Evolutionary conservation across 352 stramenopile species (phyloP).

Genomic region (Globisporangium cylindrosporum): DNA sequence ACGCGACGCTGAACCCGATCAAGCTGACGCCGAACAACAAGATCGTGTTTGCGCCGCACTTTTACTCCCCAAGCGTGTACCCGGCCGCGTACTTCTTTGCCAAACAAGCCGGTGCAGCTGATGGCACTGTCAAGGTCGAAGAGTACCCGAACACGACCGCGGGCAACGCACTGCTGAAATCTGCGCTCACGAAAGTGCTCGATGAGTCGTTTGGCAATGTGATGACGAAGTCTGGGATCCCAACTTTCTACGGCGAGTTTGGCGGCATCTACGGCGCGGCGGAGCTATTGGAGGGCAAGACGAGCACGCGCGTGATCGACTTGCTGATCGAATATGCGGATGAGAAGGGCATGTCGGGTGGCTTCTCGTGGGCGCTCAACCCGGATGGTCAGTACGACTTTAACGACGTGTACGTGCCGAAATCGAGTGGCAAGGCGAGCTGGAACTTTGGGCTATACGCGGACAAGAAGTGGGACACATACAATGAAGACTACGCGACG

Average conservation of each 20-base stretch:
- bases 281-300: slow-evolving; percentile 52
- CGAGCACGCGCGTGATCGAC: slow-evolving; percentile 72
- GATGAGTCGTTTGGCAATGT: slow-evolving; percentile 65
- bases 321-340: slow-evolving; percentile 69
- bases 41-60: slow-evolving; percentile 78
- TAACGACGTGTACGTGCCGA: slow-evolving; percentile 64
- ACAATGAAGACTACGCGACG: slow-evolving; percentile 70
- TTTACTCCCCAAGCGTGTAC: slow-evolving; percentile 80
- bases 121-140: slow-evolving; percentile 35
- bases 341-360: slow-evolving; percentile 64
- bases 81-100: slow-evolving; percentile 74
- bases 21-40: slow-evolving; percentile 56
- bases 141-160: slow-evolving; percentile 67
- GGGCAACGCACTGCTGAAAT: slow-evolving; percentile 54
- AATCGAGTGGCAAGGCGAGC: slow-evolving; percentile 26
- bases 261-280: slow-evolving; percentile 71
- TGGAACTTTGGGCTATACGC: slow-evolving; percentile 77
- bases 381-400: slow-evolving; percentile 73
- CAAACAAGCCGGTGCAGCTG: slow-evolving; percentile 39
- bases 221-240: slow-evolving; percentile 42
- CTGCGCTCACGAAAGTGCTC: slow-evolving; percentile 53
- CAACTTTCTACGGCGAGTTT: slow-evolving; percentile 79
- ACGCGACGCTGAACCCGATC: slow-evolving; percentile 70
- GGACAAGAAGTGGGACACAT: slow-evolving; percentile 57
- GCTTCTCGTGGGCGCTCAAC: slow-evolving; percentile 81